A percentile compares a stretch with the other conserved stretches of the same genome.
Conservation (phyloP, 768 basidiomycete genomes). For the Melanogaster broomeanus region DNA sequence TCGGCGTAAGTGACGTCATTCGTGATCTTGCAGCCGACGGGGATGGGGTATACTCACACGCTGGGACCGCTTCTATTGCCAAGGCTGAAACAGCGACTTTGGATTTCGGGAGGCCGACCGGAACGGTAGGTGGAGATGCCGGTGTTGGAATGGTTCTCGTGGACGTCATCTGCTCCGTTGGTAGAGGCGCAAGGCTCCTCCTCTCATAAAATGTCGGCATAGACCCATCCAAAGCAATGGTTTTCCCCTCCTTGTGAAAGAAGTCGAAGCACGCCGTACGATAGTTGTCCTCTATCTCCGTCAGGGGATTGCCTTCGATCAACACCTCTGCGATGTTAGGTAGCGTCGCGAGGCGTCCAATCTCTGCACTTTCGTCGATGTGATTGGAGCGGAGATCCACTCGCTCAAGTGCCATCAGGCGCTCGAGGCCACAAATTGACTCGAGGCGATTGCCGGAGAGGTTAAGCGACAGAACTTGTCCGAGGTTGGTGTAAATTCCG, state of each 20-base stretch:
- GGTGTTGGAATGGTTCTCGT: slow-evolving; percentile 49
- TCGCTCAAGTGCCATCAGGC: slow-evolving; percentile 80
- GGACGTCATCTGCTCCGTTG: slow-evolving; percentile 54
- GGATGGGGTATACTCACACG: slow-evolving; percentile 29
- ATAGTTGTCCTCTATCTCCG: slow-evolving; percentile 67
- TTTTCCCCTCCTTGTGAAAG: slow-evolving; percentile 85
- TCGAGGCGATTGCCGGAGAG: slow-evolving; percentile 87
- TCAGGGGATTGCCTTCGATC: slow-evolving; percentile 84
- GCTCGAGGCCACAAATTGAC: slow-evolving; percentile 93
- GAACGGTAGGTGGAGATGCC: slow-evolving; percentile 60
- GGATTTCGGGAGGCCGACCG: slow-evolving; percentile 45
- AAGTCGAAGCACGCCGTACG: slow-evolving; percentile 78
- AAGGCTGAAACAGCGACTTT: slow-evolving; percentile 12
- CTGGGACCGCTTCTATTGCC: slow-evolving; percentile 19
- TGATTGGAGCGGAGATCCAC: slow-evolving; percentile 82
- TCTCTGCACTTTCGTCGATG: slow-evolving; percentile 80
- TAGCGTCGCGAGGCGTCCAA: slow-evolving; percentile 78
- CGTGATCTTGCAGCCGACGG: slow-evolving; percentile 41
- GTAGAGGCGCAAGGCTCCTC: slow-evolving; percentile 50
- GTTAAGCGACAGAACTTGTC: slow-evolving; percentile 76
- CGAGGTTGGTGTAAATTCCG: slow-evolving; percentile 81
- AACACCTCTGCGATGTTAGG: slow-evolving; percentile 82
- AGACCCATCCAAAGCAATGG: slow-evolving; percentile 73
- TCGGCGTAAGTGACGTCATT: slow-evolving; percentile 47
- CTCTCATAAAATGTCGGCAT: slow-evolving; percentile 72